These are phyloP conservation scores for Tricholoma furcatifolium DNA, from an alignment of 768 basidiomycete species.

Conservation along the genomic window DNA sequence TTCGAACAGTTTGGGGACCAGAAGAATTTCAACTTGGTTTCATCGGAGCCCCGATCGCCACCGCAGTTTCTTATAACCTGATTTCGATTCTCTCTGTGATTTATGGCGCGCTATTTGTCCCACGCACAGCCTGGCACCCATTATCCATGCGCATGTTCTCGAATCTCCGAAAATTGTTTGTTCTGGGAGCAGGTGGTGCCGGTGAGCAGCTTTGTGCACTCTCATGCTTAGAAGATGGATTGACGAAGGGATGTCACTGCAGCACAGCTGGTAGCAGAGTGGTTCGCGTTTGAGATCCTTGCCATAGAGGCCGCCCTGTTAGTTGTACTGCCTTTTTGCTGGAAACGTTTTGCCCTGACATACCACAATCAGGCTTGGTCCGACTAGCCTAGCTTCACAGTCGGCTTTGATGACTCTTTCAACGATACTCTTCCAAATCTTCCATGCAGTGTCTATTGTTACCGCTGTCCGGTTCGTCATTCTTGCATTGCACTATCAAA, in stretches of 20 bases:
- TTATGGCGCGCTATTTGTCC: constrained; percentile 58
- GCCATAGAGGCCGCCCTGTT: constrained; percentile 54
- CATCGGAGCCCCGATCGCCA: constrained; percentile 88
- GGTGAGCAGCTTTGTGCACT: constrained; percentile 33
- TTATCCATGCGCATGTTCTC: constrained; percentile 61
- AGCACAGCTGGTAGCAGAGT: constrained; percentile 83
- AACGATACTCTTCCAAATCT: constrained; percentile 75
- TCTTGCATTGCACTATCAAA: not conserved
- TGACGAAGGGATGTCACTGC: not conserved
- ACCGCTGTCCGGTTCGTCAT: constrained; percentile 70
- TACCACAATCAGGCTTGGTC: constrained; percentile 56
- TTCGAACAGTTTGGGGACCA: constrained; percentile 76
- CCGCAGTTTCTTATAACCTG: constrained; percentile 84
- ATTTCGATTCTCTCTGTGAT: constrained; percentile 57
- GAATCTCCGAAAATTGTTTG: constrained; percentile 63
- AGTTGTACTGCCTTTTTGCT: constrained; percentile 15
- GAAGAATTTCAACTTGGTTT: constrained; percentile 77
- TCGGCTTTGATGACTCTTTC: constrained; percentile 76
- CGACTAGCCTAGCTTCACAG: constrained; percentile 80
- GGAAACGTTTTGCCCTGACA: not conserved
- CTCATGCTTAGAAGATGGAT: not conserved
- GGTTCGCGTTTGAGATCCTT: constrained; percentile 96
- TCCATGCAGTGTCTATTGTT: constrained; percentile 78
- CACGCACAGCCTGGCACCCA: constrained; percentile 82
- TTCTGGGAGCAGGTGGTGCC: constrained; percentile 79